Base-by-base conservation (phyloP, 2,329 filamentous ascomycete genomes). In the Talaromyces sp. region DNA sequence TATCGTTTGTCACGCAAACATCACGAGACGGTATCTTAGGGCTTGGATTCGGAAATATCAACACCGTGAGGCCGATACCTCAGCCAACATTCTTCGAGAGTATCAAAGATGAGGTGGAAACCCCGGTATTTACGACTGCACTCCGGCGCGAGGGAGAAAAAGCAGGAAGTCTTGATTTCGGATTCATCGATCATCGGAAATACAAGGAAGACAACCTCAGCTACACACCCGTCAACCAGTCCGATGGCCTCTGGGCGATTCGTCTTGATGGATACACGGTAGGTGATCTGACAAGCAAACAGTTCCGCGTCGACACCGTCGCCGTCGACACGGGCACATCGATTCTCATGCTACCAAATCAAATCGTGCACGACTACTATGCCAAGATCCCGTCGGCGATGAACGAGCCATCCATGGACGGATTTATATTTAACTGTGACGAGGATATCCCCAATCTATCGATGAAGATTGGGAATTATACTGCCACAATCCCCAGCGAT, bases 241-340 rank as follows among this genome's bases (percentile, higher is more conserved):
- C 79, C n/a, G 80, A 88, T 61, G 84, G 86, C 3, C 88, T 83
- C 78, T 90, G 88, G 87, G 76, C 82, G 63, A 83, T 90, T 72
- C 81, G 76, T 27, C 76, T 84, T 7, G 76, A 78, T 30, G 85
- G 82, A 27, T 88, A 86, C 74, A 77, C 76, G 47, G 70, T 88
- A 57, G 87, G 85, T 58, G 72, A 72, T 62, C 70, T 70, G 23
- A 57, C 68, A 30, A 66, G 76, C 72, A 76, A 78, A 61, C 68
- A 72, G 40, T 60, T 72, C 51, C 68, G 74, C 64, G 81, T 86
- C 71, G 67, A 72, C 51, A 82, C 80, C 66, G 89, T 90, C 71
- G 85, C 86, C 5, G 73, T 60, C 68, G 88, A 91, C 76, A 90
- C 88, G 1, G 88, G 88, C 60, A 90, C 88, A 57, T 87, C 87